These are phyloP conservation scores for Limnanthes douglasii DNA, from an alignment of 345 rosid species.

Conservation along the genomic window DNA sequence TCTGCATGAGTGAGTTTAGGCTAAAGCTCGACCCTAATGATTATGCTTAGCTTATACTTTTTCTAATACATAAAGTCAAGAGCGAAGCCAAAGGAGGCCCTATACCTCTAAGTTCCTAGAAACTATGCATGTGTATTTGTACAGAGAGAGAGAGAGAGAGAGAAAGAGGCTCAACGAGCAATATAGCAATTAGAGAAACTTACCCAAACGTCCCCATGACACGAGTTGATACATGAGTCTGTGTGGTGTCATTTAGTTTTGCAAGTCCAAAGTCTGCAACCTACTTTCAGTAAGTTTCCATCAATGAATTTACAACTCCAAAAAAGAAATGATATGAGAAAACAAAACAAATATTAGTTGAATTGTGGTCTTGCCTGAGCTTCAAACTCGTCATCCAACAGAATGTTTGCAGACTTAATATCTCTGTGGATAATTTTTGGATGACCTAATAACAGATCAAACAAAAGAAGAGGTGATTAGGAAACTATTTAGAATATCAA, in stretches of 20 bases:
- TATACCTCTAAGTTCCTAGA: no score
- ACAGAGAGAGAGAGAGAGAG: no score
- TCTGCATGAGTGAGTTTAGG: no score
- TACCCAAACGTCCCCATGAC: constrained; percentile 99
- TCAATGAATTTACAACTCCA: background rate
- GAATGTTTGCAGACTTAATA: constrained; percentile 84
- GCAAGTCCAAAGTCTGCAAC: constrained; percentile 99
- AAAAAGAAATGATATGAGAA: background rate
- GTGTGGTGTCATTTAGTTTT: constrained; percentile 57
- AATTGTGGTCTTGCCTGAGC: constrained; percentile 46
- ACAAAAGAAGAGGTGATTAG: background rate
- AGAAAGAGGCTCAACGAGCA: no score
- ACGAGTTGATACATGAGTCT: constrained; percentile 96
- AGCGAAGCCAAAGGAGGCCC: no score
- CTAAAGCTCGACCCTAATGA: no score
- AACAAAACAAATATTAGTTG: constrained; percentile 3
- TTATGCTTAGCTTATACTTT: no score
- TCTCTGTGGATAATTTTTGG: constrained; percentile 94
- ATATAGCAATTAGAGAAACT: constrained; percentile 12
- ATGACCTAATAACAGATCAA: constrained; percentile 36
- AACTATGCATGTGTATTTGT: no score
- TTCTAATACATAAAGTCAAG: no score
- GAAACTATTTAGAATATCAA: background rate
- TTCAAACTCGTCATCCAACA: constrained; percentile 64
- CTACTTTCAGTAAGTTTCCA: constrained; percentile 15